Percentiles rank a stretch among this genome's conserved stretches.
These are phyloP conservation scores for Lentinula raphanica DNA, from an alignment of 768 basidiomycete genomes.

Conservation along the genomic window DNA sequence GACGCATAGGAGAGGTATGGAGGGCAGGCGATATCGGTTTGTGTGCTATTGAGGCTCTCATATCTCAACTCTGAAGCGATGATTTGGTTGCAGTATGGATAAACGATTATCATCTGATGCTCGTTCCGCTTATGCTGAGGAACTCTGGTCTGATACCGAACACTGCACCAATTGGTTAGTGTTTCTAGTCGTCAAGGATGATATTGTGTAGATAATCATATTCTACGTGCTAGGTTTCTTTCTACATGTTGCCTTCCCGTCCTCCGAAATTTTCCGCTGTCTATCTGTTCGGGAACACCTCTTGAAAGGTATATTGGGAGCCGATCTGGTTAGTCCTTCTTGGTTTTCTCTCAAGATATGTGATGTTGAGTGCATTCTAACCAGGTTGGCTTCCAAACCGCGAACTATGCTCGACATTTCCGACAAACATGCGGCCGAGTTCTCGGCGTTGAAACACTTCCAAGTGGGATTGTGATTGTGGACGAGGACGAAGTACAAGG, in stretches of 20 bases:
- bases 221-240: constrained; percentile 68
- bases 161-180: constrained; percentile 56
- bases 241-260: constrained; percentile 94
- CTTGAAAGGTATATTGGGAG: constrained; percentile 77
- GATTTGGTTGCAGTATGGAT: constrained; percentile 51
- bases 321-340: constrained; percentile 14
- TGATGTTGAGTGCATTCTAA: not conserved
- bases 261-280: constrained; percentile 93
- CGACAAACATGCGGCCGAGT: constrained; percentile 81
- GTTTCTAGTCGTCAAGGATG: not conserved
- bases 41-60: constrained; percentile 9
- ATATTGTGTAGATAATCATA: too few species aligned
- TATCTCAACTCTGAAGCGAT: not conserved
- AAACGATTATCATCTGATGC: constrained; percentile 96
- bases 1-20: constrained; percentile 74
- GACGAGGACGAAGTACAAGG: constrained; percentile 26
- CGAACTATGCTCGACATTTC: constrained; percentile 79
- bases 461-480: constrained; percentile 72
- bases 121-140: constrained; percentile 84
- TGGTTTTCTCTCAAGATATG: not conserved
- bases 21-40: constrained; percentile 86
- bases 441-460: constrained; percentile 72
- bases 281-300: constrained; percentile 73
- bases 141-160: constrained; percentile 48
- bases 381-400: constrained; percentile 81